Evolutionary conservation across 345 rosid genomes (phyloP).

Genomic region (Chamaenerion angustifolium): DNA sequence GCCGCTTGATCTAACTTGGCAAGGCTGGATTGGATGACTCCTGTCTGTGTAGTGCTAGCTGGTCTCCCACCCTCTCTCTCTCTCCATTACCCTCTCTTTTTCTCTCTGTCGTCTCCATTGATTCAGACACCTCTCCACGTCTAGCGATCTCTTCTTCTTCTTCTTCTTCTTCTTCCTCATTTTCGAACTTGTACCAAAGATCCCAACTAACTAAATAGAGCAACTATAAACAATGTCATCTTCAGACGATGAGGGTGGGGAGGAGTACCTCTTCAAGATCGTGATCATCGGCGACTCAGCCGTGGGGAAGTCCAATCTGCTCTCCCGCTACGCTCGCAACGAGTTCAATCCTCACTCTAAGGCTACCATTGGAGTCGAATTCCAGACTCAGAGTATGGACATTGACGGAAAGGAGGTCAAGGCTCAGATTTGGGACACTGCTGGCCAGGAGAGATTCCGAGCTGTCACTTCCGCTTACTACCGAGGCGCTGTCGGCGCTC

Average conservation of each 20-base stretch:
- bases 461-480: conserved; percentile 96
- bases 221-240: conserved; percentile 11
- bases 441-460: conserved; percentile 84
- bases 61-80: background rate
- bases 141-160: background rate
- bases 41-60: too few relatives aligned
- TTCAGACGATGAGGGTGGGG: conserved; percentile 51
- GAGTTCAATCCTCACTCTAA: conserved; percentile 83
- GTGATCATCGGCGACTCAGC: conserved; percentile 88
- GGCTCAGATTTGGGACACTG: conserved; percentile 98
- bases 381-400: conserved; percentile 74
- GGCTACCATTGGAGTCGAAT: conserved; percentile 85
- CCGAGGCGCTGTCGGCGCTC: conserved; percentile 92
- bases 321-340: conserved; percentile 76
- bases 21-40: too few relatives aligned
- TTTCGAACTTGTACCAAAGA: background rate
- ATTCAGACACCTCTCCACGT: conserved; percentile 3
- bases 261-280: conserved; percentile 75
- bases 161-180: too few relatives aligned
- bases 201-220: too few relatives aligned
- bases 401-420: conserved; percentile 78
- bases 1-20: too few relatives aligned
- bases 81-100: background rate
- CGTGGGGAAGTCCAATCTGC: conserved; percentile 75
- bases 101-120: background rate